Evolutionary conservation across 305 asterid genomes (phyloP).

Genomic region (Solanum hybrid): DNA sequence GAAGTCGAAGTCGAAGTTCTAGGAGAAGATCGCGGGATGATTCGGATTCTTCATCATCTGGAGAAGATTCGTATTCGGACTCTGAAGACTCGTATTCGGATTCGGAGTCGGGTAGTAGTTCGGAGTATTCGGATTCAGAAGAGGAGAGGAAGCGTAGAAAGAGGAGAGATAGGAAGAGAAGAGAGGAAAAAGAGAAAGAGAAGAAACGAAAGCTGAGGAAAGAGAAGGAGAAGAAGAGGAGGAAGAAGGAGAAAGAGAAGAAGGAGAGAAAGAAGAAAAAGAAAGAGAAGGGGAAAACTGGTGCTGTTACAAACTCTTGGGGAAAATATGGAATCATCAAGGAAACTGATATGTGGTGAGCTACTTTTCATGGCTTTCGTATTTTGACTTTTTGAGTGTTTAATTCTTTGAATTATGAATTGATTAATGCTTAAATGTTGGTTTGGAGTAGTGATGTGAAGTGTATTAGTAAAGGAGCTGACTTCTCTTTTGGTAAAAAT

Average conservation of each 20-base stretch:
- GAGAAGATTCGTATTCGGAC: conserved; percentile 12
- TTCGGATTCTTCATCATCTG: conserved; percentile 24
- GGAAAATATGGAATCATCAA: conserved; percentile 88
- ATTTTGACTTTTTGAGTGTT: neutral
- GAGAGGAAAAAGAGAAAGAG: conserved; percentile 21
- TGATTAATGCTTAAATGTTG: neutral
- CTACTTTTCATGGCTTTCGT: neutral
- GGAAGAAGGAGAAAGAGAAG: conserved; percentile 23
- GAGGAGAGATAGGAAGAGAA: conserved; percentile 22
- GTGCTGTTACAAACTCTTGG: conserved; percentile 90
- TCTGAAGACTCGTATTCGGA: conserved; percentile 23
- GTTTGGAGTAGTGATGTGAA: neutral
- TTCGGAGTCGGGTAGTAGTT: conserved; percentile 30
- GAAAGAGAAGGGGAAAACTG: conserved; percentile 57
- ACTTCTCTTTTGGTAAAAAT: neutral
- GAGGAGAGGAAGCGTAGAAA: conserved; percentile 19
- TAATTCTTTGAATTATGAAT: neutral
- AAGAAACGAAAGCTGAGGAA: conserved; percentile 33
- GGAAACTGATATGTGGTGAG: conserved; percentile 98
- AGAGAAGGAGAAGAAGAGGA: conserved; percentile 16
- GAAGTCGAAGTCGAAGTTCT: conserved; percentile 14
- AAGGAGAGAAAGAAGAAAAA: conserved; percentile 34
- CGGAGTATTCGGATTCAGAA: conserved; percentile 40
- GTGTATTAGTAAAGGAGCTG: neutral
- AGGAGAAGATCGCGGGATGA: conserved; percentile 45